phyloP scores from a whole-genome alignment of 768 basidiomycete species.

The Leccinum pellstonianum region DNA sequence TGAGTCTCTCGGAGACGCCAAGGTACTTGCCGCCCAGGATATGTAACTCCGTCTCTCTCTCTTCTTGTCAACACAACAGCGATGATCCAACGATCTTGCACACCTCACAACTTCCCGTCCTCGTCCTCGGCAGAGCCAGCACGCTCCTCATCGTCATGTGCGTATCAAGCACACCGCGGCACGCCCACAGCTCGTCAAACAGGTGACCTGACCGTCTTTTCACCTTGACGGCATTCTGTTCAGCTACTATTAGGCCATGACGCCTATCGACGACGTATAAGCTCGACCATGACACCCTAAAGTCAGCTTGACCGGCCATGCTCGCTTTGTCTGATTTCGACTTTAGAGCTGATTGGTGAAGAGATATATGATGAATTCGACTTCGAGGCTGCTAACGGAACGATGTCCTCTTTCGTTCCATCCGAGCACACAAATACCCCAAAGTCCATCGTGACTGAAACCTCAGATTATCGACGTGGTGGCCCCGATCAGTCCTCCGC shows the following conservation, averaged over 20 bases:
- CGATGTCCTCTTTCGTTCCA: conserved; percentile 43
- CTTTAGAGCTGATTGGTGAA: conserved; percentile 82
- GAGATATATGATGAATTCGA: conserved; percentile 94
- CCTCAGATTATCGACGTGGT: conserved; percentile 9
- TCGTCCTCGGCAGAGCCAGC: too few relatives aligned
- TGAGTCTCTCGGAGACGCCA: too few relatives aligned
- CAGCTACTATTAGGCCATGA: conserved; percentile 61
- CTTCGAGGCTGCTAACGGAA: conserved; percentile 65
- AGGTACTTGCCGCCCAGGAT: too few relatives aligned
- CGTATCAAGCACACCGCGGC: too few relatives aligned
- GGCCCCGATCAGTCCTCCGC: conserved; percentile 32
- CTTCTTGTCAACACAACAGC: too few relatives aligned
- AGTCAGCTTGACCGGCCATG: conserved; percentile 65
- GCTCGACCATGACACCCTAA: conserved; percentile 78
- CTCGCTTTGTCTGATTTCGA: conserved; percentile 1
- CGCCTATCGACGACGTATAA: conserved; percentile 73
- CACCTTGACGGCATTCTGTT: not conserved
- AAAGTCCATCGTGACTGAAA: conserved; percentile 29
- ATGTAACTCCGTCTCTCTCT: too few relatives aligned
- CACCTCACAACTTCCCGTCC: too few relatives aligned
- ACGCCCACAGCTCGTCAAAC: conserved; percentile 61
- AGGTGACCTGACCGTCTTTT: conserved; percentile 35
- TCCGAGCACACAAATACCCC: conserved; percentile 33
- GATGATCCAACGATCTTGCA: too few relatives aligned
- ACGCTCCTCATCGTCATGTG: too few relatives aligned